These are phyloP conservation scores for Phaeotremella fagi DNA, from an alignment of 768 basidiomycete genomes.

Conservation along the genomic window DNA sequence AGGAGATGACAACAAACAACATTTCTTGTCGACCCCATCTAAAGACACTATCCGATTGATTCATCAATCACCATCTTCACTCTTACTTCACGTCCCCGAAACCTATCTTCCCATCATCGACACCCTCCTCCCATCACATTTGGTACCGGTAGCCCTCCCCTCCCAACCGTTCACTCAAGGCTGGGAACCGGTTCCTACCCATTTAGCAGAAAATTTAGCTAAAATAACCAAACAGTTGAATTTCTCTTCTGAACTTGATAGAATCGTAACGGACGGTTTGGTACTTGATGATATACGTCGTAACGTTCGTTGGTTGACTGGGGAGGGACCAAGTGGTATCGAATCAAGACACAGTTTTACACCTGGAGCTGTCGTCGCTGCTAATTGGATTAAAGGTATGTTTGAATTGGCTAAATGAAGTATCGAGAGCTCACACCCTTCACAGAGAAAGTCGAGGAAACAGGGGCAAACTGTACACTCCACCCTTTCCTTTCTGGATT, in stretches of 20 bases:
- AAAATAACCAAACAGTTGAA: slow-evolving; percentile 58
- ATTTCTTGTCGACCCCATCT: not conserved
- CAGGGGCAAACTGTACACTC: slow-evolving; percentile 69
- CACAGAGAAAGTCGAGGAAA: slow-evolving; percentile 56
- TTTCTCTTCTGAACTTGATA: slow-evolving; percentile 66
- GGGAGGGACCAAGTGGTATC: slow-evolving; percentile 70
- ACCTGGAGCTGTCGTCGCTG: slow-evolving; percentile 60
- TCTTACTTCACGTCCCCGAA: slow-evolving; percentile 39
- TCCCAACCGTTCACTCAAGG: slow-evolving; percentile 45
- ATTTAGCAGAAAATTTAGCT: slow-evolving; percentile 58
- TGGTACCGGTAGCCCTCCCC: slow-evolving; percentile 66
- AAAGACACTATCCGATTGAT: slow-evolving; percentile 20
- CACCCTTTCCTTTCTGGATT: slow-evolving; percentile 66
- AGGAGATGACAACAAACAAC: not conserved
- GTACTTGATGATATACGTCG: slow-evolving; percentile 62
- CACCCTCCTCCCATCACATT: slow-evolving; percentile 63
- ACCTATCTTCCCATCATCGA: slow-evolving; percentile 52
- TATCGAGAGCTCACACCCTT: not conserved
- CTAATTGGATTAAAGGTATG: slow-evolving; percentile 64
- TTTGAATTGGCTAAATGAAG: not conserved
- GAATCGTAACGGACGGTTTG: slow-evolving; percentile 61
- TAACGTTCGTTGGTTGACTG: slow-evolving; percentile 77
- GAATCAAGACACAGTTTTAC: slow-evolving; percentile 78
- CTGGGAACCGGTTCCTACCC: slow-evolving; percentile 56
- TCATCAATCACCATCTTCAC: slow-evolving; percentile 24